Base-by-base conservation (phyloP, 2,329 filamentous ascomycete species). In the Xylaria sp. region DNA sequence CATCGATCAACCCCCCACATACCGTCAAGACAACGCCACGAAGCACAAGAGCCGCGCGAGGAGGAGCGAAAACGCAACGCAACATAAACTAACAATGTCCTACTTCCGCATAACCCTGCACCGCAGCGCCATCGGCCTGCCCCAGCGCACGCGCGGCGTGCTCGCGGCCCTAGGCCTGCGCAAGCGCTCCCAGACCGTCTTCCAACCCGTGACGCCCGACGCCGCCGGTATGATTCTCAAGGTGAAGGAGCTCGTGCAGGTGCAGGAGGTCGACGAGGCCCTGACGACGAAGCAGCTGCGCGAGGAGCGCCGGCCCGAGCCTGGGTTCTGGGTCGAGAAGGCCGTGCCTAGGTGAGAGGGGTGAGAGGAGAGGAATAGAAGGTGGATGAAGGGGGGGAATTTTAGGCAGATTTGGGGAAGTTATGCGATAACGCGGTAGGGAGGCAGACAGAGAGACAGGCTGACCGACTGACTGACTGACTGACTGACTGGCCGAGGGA, bases 31-130 rank as follows among this genome's bases (percentile, higher is more conserved):
- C 38, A 8, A 25, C 19, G 25, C 19, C 21, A 45, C 42, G 42
- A 46, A 28, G 15, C 23, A 14, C n/a, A 46, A n/a, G 14, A 28
- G 15, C 23, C 4, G 8, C 43, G 45, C 19, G 4, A 42, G 35
- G 43, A 8, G 52, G 33, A 35, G 8, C 9, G 60, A 23, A 43
- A 25, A 64, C 15, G 49, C 37, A 55, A 49, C 42, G 9, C 4
- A 3, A 17, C 45, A 47, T 7, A 5, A 31, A 31, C 2, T n/a
- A 11, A 56, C 19, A 64, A 93, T 93, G 89, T 83, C 88, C 61
- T 96, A 86, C 83, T 97, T 97, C 84, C 90, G 92, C 75, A 92
- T 97, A 77, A 96, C 92, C 51, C 90, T 97, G 60, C 87, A 95
- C 79, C 92, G 94, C 75, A 94, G 90, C 60, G 89, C 90, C 72